Conservation (phyloP, 2,329 filamentous ascomycete genomes). For the Ceratocystis papillata region DNA sequence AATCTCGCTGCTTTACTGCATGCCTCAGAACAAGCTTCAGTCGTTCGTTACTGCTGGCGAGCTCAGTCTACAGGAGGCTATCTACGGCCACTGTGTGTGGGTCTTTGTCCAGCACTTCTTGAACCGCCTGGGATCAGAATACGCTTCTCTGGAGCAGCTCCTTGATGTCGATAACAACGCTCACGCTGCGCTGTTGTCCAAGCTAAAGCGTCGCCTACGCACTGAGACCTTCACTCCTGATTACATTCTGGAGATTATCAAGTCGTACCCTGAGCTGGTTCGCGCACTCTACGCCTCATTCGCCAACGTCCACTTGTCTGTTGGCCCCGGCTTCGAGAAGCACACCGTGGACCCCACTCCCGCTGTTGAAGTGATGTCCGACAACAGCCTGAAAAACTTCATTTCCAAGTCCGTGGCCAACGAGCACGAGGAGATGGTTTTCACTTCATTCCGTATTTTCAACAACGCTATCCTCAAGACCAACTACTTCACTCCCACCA, state of each 20-base stretch:
- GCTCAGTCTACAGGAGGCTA: constrained; percentile 87
- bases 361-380: constrained; percentile 59
- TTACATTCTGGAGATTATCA: constrained; percentile 96
- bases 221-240: constrained; percentile 96
- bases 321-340: constrained; percentile 42
- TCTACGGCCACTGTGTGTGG: constrained; percentile 95
- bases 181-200: constrained; percentile 78
- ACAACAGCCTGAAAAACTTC: constrained; percentile 57
- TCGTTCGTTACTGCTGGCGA: constrained; percentile 73
- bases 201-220: constrained; percentile 88
- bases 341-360: constrained; percentile 43
- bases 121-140: constrained; percentile 87
- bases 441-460: constrained; percentile 93
- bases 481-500: constrained; percentile 94
- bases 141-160: constrained; percentile 71
- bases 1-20: constrained; percentile 90
- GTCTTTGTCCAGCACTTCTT: constrained; percentile 97
- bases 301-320: constrained; percentile 66
- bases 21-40: constrained; percentile 95
- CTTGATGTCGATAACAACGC: constrained; percentile 70
- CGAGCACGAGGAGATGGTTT: constrained; percentile 96
- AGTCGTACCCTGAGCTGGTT: constrained; percentile 76
- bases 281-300: constrained; percentile 84
- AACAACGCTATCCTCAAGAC: constrained; percentile 91
- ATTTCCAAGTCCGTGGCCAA: constrained; percentile 74